Base-by-base conservation (phyloP, 345 rosid species). In the Rubroshorea leprosula region DNA sequence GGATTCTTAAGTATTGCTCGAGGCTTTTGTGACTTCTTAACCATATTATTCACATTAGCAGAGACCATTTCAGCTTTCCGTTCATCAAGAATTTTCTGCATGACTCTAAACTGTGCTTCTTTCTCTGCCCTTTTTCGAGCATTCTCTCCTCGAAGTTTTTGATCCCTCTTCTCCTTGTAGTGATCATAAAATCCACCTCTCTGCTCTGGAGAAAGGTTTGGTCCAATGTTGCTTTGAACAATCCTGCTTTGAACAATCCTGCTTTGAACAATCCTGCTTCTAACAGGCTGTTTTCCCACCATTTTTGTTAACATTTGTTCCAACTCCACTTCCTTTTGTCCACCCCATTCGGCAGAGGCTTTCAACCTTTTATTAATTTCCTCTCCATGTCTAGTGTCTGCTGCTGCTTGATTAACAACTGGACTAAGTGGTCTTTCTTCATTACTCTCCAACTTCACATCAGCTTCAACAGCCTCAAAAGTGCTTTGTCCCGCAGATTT, bases 101-200 rank as follows among this genome's bases (percentile, higher is more conserved):
- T 74, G 54, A 80, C 82, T 69, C 41, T 76, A 65, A 80, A 71
- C 31, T 70, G 75, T 46, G 79, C 79, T 51, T 76, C 76, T 65
- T 78, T 80, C 60, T 76, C 78, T 18, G 78, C 83, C 61, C 70
- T 60, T 63, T 69, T 73, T 41, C 75, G 70, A 49, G 76, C 71
- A 73, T 75, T 72, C 72, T 76, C 79, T 58, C 81, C 86, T 75
- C 72, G 63, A 61, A 84, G 75, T 60, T 81, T 84, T 64, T 75
- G 75, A 66, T 81, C 80, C 60, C 86, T 71, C 74, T 71, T 81
- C 69, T 77, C 81, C 70, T 68, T 78, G 76, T 78, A 80, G 62
- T 72, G 74, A 47, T 76, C 76, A 61, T 81, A 80, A 55, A 76
- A 78, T 18, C 84, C 82, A 66, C 80, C 82, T 63, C 81, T 76